Base-by-base conservation (phyloP, 2,329 filamentous ascomycete genomes). In the Tolypocladium inflatum region DNA sequence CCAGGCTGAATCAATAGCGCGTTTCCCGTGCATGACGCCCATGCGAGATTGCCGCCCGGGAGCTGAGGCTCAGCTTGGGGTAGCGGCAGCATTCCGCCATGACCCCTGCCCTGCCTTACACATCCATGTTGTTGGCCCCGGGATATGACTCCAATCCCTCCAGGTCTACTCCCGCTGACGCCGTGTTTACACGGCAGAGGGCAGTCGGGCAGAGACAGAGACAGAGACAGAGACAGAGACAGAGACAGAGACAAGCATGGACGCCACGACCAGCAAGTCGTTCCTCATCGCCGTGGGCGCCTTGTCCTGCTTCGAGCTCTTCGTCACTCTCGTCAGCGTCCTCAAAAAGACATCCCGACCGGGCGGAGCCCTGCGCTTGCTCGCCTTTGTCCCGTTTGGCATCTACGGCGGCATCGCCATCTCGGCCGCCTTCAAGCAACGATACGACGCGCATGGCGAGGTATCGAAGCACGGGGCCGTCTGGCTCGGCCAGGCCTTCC, bases 391-490 rank as follows among this genome's bases (percentile, higher is more conserved):
- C 23, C 52, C 60, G 8, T 60, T 55, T 26, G 60, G 48, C 48
- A 55, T 62, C 21, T 59, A 62, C 50, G 60, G 55, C n/a, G 60
- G 55, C n/a, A 43, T 57, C 43, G 45, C 59, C 2, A 54, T 62
- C 13, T 23, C 50, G 39, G 21, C 19, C 2, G 33, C 50, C 33
- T 62, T 62, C 33, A 37, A 59, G 10, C 11, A 21, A 5, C 13
- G 42, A 26, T 58, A 58, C 35, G 33, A 51, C 10, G 21, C n/a
- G 3, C 3, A 43, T 21, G 57, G 57, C 21, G 26, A 43, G 30
- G 4, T 55, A 7, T 26, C 57, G 2, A 39, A 35, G 26, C 19
- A 13, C 0, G 56, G 56, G n/a, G 21, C 58, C 19, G 53, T 58
- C 10, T 54, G 57, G 45, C 30, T 58, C 21, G 56, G 58, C 45